Evolutionary conservation across 192 early-diverging fungal species (phyloP).

Genomic region (Pilobolus umbonatus): DNA sequence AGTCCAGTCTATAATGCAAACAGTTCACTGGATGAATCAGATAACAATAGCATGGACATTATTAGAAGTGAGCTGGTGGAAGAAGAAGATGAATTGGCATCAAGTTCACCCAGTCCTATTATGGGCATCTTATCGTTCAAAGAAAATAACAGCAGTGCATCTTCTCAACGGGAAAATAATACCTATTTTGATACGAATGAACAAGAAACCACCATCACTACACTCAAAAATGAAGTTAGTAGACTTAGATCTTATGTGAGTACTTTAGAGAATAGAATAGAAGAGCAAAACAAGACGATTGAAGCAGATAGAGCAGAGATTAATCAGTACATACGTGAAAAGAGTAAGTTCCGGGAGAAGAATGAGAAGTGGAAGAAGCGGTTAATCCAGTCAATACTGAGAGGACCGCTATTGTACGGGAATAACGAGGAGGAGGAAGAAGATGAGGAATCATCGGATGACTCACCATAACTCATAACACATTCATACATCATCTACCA

Average conservation of each 20-base stretch:
- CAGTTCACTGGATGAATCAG: background rate
- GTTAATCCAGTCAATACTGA: slow-evolving; percentile 1
- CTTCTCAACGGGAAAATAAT: background rate
- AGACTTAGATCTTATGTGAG: background rate
- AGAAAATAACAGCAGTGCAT: no score
- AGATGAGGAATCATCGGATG: background rate
- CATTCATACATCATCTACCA: background rate
- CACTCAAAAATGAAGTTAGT: background rate
- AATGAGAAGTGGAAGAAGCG: slow-evolving; percentile 10
- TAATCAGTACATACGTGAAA: background rate
- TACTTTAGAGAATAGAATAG: slow-evolving; percentile 4
- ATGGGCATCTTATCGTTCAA: background rate
- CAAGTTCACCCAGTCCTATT: slow-evolving; percentile 21
- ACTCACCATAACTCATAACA: background rate
- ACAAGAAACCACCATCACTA: background rate
- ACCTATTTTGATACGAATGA: background rate
- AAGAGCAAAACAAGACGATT: slow-evolving; percentile 7
- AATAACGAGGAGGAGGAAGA: slow-evolving; percentile 1
- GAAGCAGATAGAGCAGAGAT: background rate
- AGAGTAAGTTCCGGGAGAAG: background rate
- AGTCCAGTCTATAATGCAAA: no score
- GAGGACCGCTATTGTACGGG: slow-evolving; percentile 2
- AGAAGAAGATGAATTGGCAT: slow-evolving; percentile 31
- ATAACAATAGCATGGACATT: background rate
- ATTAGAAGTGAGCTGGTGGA: slow-evolving; percentile 5